Percentiles rank a stretch among this genome's conserved stretches.
Conservation (phyloP, 1,284 basidiomycete species). For the Neonothopanus nambi region DNA sequence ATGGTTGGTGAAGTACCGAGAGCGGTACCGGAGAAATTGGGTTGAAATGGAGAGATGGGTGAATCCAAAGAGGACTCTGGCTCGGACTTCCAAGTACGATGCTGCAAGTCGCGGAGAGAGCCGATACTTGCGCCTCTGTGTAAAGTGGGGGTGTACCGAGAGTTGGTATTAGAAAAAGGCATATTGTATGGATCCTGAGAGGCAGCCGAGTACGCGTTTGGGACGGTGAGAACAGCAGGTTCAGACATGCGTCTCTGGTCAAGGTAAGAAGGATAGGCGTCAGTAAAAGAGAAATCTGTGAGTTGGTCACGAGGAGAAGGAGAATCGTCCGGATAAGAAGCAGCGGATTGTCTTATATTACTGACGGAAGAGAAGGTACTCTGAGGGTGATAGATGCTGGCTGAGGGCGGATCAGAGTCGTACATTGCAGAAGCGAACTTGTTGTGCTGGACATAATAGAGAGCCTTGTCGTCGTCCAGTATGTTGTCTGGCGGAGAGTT, state of each 20-base stretch:
- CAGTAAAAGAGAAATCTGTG: slow-evolving; percentile 41
- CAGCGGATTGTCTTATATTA: slow-evolving; percentile 27
- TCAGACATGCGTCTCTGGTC: slow-evolving; percentile 64
- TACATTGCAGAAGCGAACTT: slow-evolving; percentile 33
- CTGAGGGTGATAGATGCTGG: slow-evolving; percentile 16
- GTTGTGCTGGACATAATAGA: slow-evolving; percentile 31
- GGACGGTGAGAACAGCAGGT: slow-evolving; percentile 44
- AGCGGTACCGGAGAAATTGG: slow-evolving; percentile 38
- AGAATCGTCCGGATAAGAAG: slow-evolving; percentile 38
- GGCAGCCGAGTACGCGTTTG: slow-evolving; percentile 30
- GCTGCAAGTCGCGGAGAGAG: slow-evolving; percentile 39
- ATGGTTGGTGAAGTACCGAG: slow-evolving; percentile 30
- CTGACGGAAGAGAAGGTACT: slow-evolving; percentile 28
- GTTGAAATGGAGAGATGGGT: slow-evolving; percentile 50
- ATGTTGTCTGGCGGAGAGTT: slow-evolving; percentile 28
- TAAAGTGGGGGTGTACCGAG: slow-evolving; percentile 32
- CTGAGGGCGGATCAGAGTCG: slow-evolving; percentile 21
- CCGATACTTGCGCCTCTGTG: slow-evolving; percentile 43
- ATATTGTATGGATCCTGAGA: slow-evolving; percentile 16
- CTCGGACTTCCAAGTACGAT: slow-evolving; percentile 20
- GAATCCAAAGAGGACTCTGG: slow-evolving; percentile 36
- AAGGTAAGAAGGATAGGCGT: slow-evolving; percentile 36
- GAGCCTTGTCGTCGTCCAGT: slow-evolving; percentile 31
- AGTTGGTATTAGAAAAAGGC: slow-evolving; percentile 25
- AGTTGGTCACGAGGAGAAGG: slow-evolving; percentile 43